Conservation (phyloP, 805 yeast genomes). For the Geotrichum ghanense region DNA sequence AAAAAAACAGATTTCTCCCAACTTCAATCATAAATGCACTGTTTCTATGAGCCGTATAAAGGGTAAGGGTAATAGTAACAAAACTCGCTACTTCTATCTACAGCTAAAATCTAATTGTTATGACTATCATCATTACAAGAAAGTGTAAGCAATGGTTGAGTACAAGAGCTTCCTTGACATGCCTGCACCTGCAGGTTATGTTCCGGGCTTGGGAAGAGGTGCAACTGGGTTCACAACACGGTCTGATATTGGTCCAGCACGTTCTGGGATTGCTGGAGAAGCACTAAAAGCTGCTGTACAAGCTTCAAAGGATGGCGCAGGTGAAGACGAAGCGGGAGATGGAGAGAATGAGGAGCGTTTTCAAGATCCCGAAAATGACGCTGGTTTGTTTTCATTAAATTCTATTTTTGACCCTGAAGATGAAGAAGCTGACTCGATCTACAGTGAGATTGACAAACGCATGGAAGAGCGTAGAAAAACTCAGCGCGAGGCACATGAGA, state of each 20-base stretch:
- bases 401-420: constrained; percentile 41
- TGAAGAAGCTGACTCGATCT: constrained; percentile 67
- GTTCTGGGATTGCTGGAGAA: constrained; percentile 29
- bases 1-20: neutral
- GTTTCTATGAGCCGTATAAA: neutral
- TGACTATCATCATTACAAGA: no score
- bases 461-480: constrained; percentile 22
- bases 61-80: constrained; percentile 1
- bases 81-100: no score
- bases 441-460: constrained; percentile 53
- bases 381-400: constrained; percentile 22
- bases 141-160: constrained; percentile 2
- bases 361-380: constrained; percentile 24
- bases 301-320: constrained; percentile 16
- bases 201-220: constrained; percentile 91
- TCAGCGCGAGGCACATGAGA: constrained; percentile 20
- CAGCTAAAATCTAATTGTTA: no score
- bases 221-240: constrained; percentile 88
- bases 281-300: constrained; percentile 21
- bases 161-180: constrained; percentile 52
- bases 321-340: constrained; percentile 8
- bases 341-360: constrained; percentile 23
- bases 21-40: neutral
- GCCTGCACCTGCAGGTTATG: constrained; percentile 80
- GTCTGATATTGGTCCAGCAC: constrained; percentile 54